Conservation (phyloP, 2,329 filamentous ascomycete genomes). For the Myriosclerotinia curreyana region DNA sequence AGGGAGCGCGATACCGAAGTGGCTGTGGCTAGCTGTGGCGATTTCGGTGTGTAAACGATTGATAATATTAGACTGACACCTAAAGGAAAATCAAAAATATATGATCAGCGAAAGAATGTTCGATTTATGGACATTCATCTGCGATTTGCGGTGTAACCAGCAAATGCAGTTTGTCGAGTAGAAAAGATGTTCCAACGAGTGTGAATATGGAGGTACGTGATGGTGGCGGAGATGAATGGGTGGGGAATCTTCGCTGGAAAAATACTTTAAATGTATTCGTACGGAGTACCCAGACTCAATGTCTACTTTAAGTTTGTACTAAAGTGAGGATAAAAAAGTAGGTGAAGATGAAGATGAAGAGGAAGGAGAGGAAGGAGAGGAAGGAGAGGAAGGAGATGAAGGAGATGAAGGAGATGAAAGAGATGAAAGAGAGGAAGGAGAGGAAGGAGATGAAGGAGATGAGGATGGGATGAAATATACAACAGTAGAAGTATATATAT, state of each 20-base stretch:
- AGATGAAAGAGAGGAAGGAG: too few relatives aligned
- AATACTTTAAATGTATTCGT: slow-evolving; percentile 11
- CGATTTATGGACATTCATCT: slow-evolving; percentile 9
- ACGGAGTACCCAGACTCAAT: slow-evolving; percentile 2
- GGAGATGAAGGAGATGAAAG: neutral
- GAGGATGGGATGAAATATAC: neutral
- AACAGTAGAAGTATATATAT: neutral
- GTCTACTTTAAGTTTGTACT: neutral
- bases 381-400: neutral
- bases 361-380: neutral
- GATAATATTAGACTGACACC: slow-evolving; percentile 11
- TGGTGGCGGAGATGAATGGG: slow-evolving; percentile 21
- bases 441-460: too few relatives aligned
- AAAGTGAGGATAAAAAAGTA: neutral
- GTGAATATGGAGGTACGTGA: slow-evolving; percentile 2
- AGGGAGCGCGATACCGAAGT: neutral
- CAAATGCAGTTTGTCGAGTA: slow-evolving; percentile 8
- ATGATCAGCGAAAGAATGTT: slow-evolving; percentile 16
- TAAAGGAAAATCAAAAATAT: slow-evolving; percentile 13
- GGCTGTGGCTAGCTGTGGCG: slow-evolving; percentile 14
- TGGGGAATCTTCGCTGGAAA: slow-evolving; percentile 19
- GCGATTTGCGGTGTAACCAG: slow-evolving; percentile 19
- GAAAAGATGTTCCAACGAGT: slow-evolving; percentile 16
- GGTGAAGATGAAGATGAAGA: neutral
- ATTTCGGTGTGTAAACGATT: slow-evolving; percentile 19